phyloP scores from a whole-genome alignment of 2,329 filamentous ascomycete species.

The Penicillium sp. region DNA sequence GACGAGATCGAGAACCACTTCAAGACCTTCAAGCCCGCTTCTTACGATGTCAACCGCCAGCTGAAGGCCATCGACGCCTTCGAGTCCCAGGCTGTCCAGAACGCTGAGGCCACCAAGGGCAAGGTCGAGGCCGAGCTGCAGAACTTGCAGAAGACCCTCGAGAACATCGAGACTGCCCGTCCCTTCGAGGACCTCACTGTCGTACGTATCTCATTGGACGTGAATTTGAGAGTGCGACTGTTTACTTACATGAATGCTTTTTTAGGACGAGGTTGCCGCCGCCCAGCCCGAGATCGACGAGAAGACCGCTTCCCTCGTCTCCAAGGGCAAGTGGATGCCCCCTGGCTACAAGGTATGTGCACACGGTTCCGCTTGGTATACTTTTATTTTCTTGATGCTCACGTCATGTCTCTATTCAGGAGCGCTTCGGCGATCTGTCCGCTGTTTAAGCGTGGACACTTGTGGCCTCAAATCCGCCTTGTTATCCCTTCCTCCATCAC shows the following conservation, averaged over 20 bases:
- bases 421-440: slow-evolving; percentile 98
- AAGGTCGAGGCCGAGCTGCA: slow-evolving; percentile 93
- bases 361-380: neutral
- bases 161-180: slow-evolving; percentile 95
- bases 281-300: slow-evolving; percentile 97
- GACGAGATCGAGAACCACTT: slow-evolving; percentile 98
- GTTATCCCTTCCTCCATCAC: slow-evolving; percentile 36
- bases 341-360: slow-evolving; percentile 93
- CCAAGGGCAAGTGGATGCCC: slow-evolving; percentile 97
- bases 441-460: slow-evolving; percentile 69
- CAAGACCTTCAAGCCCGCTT: slow-evolving; percentile 83
- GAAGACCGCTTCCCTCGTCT: slow-evolving; percentile 91
- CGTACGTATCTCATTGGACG: slow-evolving; percentile 59
- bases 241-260: slow-evolving; percentile 11
- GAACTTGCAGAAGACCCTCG: slow-evolving; percentile 90
- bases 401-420: slow-evolving; percentile 57
- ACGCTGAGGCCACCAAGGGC: slow-evolving; percentile 93
- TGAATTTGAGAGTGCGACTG: neutral
- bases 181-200: slow-evolving; percentile 97
- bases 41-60: slow-evolving; percentile 91
- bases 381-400: neutral
- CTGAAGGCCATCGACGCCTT: slow-evolving; percentile 98
- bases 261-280: slow-evolving; percentile 87
- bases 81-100: slow-evolving; percentile 95
- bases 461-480: slow-evolving; percentile 29